Base-by-base conservation (phyloP, 164 flowering plant species). In the Malania oleifera region DNA sequence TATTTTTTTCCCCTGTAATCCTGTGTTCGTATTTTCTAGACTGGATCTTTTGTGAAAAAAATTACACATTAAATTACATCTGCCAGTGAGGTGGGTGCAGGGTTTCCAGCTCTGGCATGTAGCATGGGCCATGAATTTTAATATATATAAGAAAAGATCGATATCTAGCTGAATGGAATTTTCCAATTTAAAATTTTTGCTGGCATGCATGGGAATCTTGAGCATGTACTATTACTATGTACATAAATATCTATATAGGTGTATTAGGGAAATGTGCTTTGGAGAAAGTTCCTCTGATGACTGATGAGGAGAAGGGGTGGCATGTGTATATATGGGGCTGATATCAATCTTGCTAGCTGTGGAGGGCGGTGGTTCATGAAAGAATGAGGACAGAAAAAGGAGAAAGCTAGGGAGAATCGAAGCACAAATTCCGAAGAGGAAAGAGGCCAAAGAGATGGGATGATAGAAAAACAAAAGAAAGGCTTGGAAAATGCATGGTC, bases 111-210 rank as follows among this genome's bases (percentile, higher is more conserved):
- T 67, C 72, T 70, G 70, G 61, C 75, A 67, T 54, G 64, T 62
- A 60, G 72, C 64, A 76, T 73, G 66, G 61, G 63, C 66, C 72
- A 61, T 72, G 60, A 63, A 59, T n/a, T n/a, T n/a, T n/a, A n/a
- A n/a, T n/a, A n/a, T n/a, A n/a, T n/a, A 50, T 47, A 61, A 54
- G 39, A 28, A 46, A 57, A 50, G n/a, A 31, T 23, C 4, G 70
- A 61, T 52, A 12, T 65, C 66, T 59, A 34, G 7, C 57, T 66
- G 23, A 29, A 14, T 57, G 28, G 14, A 28, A 40, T n/a, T 24
- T 62, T 63, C 28, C 13, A 31, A 28, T 56, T 24, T 26, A 27
- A 47, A 49, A 31, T 31, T 35, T 20, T 7, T 59, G 12, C 20
- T 44, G 54, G 50, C n/a, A n/a, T 44, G 41, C 54, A 49, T 49